Evolutionary conservation across 345 rosid genomes (phyloP).

Genomic region (Carallia brachiata): DNA sequence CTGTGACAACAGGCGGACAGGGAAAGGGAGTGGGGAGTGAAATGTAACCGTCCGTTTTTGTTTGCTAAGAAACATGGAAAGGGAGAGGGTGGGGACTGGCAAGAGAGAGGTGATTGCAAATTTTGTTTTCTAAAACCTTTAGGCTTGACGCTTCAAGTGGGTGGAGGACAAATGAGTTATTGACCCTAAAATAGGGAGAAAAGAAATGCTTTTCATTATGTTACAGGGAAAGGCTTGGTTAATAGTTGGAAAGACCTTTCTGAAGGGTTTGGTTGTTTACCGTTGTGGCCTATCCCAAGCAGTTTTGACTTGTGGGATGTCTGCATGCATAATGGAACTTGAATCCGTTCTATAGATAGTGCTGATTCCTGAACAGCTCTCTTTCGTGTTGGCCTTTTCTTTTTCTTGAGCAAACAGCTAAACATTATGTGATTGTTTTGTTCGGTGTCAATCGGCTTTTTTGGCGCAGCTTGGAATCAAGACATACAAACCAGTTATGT

Average conservation of each 20-base stretch:
- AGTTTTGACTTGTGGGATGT: background rate
- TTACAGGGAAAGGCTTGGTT: background rate
- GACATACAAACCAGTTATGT: slow-evolving; percentile 84
- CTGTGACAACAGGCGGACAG: background rate
- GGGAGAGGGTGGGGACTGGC: too few species aligned
- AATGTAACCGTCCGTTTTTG: background rate
- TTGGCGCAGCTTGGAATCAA: slow-evolving; percentile 71
- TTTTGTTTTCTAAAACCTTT: background rate
- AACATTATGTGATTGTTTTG: background rate
- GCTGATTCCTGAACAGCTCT: background rate
- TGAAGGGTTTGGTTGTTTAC: background rate
- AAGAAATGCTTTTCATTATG: background rate
- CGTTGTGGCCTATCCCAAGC: background rate
- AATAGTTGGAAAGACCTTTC: background rate
- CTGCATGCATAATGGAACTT: background rate
- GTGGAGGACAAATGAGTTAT: background rate
- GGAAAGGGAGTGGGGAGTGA: background rate
- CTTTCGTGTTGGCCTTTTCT: background rate
- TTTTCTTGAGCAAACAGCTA: too few species aligned
- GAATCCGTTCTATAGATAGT: background rate
- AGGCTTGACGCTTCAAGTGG: background rate
- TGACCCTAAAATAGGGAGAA: background rate
- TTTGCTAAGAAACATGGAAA: background rate
- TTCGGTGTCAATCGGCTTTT: background rate
- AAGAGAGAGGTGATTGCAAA: background rate